A percentile compares a stretch with the other conserved stretches of the same genome.
These are phyloP conservation scores for Cyamopsis tetragonoloba DNA, from an alignment of 306 rosid genomes.

Conservation along the genomic window DNA sequence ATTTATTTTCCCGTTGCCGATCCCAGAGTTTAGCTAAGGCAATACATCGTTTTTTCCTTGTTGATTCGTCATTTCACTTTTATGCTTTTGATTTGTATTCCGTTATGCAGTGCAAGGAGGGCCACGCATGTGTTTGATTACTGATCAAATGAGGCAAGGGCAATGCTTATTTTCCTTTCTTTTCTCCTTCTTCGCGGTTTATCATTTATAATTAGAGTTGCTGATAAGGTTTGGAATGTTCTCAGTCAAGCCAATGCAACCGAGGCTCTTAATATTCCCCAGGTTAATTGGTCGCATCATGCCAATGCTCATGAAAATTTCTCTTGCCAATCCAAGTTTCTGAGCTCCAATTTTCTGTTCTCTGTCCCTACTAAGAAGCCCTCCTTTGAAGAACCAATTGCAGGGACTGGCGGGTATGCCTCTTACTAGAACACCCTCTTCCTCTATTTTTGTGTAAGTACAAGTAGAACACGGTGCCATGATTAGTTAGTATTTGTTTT, in stretches of 20 bases:
- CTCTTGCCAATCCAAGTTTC: slow-evolving; percentile 45
- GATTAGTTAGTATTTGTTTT: neutral
- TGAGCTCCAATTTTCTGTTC: slow-evolving; percentile 62
- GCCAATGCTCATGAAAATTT: slow-evolving; percentile 54
- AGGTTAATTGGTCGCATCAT: slow-evolving; percentile 63
- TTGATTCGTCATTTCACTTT: neutral
- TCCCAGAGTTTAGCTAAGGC: neutral
- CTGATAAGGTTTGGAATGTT: slow-evolving; percentile 1
- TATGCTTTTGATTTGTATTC: neutral
- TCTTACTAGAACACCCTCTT: neutral
- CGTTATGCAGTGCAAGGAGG: slow-evolving; percentile 5
- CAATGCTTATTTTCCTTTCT: neutral
- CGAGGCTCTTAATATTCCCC: slow-evolving; percentile 33
- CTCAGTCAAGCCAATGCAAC: slow-evolving; percentile 37
- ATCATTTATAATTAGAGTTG: neutral
- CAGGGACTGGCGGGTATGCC: slow-evolving; percentile 34
- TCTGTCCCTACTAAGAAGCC: slow-evolving; percentile 64
- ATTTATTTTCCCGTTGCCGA: neutral
- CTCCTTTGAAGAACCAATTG: slow-evolving; percentile 15
- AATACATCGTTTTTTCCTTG: neutral
- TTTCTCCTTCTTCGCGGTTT: neutral
- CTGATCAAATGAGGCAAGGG: slow-evolving; percentile 39
- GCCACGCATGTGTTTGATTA: slow-evolving; percentile 20
- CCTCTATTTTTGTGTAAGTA: neutral
- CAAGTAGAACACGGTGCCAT: neutral